phyloP scores from a whole-genome alignment of 495 filamentous ascomycete genomes.

The Aspergillus baeticus region DNA sequence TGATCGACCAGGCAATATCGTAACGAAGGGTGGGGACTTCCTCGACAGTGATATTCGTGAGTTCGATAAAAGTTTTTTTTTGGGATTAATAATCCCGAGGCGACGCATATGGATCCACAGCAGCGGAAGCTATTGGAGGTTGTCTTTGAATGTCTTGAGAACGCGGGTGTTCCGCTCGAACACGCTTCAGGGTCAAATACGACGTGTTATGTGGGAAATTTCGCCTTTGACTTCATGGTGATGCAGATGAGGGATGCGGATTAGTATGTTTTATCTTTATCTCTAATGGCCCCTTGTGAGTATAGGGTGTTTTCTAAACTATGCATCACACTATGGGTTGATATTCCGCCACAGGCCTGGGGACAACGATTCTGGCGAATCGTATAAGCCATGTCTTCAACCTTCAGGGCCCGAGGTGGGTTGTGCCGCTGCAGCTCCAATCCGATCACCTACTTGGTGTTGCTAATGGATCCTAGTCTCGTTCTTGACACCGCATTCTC shows the following conservation, averaged over 20 bases:
- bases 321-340: too few species aligned
- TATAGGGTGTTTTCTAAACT: too few species aligned
- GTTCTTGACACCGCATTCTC: slow-evolving; percentile 40
- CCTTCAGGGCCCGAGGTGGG: slow-evolving; percentile 3
- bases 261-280: neutral
- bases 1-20: neutral
- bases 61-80: slow-evolving; percentile 8
- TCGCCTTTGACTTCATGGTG: slow-evolving; percentile 15
- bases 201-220: slow-evolving; percentile 39
- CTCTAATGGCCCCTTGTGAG: too few species aligned
- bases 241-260: slow-evolving; percentile 8
- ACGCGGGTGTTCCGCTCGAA: slow-evolving; percentile 13
- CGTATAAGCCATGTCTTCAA: slow-evolving; percentile 13
- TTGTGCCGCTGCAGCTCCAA: neutral
- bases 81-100: slow-evolving; percentile 4
- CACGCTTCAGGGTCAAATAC: slow-evolving; percentile 39
- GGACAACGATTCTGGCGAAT: slow-evolving; percentile 15
- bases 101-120: slow-evolving; percentile 11
- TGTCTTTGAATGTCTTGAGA: slow-evolving; percentile 24
- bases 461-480: slow-evolving; percentile 8
- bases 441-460: too few species aligned
- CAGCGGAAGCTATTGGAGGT: slow-evolving; percentile 26
- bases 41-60: slow-evolving; percentile 1
- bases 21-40: neutral
- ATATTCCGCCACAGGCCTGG: slow-evolving; percentile 10